These are phyloP conservation scores for Alternaria hordeiaustralica DNA, from an alignment of 2,329 filamentous ascomycete genomes.

Conservation along the genomic window DNA sequence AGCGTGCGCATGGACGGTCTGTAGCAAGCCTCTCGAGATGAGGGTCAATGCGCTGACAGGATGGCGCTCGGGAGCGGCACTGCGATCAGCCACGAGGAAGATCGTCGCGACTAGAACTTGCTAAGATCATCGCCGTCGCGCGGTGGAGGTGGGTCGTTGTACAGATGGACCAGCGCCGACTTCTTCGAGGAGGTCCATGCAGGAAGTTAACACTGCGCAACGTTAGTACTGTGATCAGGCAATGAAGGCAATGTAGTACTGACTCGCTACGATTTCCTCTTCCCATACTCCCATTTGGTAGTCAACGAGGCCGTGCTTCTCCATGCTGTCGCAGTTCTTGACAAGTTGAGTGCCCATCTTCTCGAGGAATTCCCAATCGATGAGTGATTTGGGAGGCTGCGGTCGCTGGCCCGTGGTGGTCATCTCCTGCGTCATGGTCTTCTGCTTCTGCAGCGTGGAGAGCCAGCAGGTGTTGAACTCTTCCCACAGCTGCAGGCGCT, in stretches of 20 bases:
- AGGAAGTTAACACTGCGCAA: conserved; percentile 58
- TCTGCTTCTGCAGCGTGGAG: conserved; percentile 80
- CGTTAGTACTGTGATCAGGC: conserved; percentile 12
- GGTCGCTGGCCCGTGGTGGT: conserved; percentile 65
- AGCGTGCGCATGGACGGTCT: conserved; percentile 8
- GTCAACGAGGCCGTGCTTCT: conserved; percentile 92
- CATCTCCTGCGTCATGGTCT: conserved; percentile 69
- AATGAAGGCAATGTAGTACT: conserved; percentile 47
- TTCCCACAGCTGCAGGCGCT: conserved; percentile 86
- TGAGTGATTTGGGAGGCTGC: conserved; percentile 66
- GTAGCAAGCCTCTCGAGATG: conserved; percentile 15
- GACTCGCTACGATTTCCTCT: conserved; percentile 85
- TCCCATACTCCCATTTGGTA: conserved; percentile 98
- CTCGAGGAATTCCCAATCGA: conserved; percentile 73
- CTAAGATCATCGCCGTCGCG: conserved; percentile 42
- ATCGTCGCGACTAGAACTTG: conserved; percentile 14
- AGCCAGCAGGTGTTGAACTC: conserved; percentile 96
- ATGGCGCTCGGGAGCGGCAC: conserved; percentile 19
- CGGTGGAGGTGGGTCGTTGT: conserved; percentile 39
- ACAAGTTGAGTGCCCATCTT: conserved; percentile 84
- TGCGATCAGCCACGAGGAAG: conserved; percentile 19
- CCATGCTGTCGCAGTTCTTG: conserved; percentile 81
- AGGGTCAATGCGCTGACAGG: conserved; percentile 19
- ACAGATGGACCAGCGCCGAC: conserved; percentile 40
- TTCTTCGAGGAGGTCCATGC: conserved; percentile 61